A percentile compares a stretch with the other conserved stretches of the same genome.
phyloP scores from a whole-genome alignment of 2,329 filamentous ascomycete genomes.

The Calonectria multiphialidica region DNA sequence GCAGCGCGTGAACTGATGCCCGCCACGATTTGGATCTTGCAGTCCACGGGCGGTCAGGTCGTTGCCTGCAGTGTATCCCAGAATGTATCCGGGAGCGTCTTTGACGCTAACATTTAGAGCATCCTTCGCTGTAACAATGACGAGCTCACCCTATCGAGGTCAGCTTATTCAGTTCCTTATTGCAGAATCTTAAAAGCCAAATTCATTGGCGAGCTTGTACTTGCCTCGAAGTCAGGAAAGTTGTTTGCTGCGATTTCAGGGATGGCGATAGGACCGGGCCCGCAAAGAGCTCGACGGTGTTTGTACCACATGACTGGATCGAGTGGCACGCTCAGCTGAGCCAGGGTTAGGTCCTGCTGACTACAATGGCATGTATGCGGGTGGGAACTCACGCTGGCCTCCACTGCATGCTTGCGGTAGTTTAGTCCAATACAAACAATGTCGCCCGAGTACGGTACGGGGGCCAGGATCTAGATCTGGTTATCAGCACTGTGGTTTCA shows the following conservation, averaged over 20 bases:
- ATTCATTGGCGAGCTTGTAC: neutral
- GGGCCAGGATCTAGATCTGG: neutral
- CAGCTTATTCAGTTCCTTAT: neutral
- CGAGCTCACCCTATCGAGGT: neutral
- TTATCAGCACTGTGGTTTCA: neutral
- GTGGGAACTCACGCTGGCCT: neutral
- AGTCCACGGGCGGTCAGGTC: neutral
- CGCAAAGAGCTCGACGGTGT: neutral
- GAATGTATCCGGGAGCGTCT: neutral
- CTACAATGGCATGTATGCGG: too few relatives aligned
- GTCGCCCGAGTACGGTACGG: neutral
- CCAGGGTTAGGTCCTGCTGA: neutral
- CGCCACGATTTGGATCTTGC: neutral
- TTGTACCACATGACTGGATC: constrained; percentile 2
- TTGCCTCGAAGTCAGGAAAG: neutral
- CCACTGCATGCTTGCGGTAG: neutral
- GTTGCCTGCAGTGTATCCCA: neutral
- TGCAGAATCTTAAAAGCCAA: neutral
- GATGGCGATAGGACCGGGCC: neutral
- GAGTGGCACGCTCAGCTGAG: neutral
- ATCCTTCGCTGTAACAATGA: neutral
- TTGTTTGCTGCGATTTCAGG: neutral
- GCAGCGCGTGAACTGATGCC: neutral
- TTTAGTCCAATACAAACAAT: constrained; percentile 6
- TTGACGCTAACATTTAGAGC: neutral